Percentiles rank a stretch among this genome's conserved stretches.
Evolutionary conservation across 768 basidiomycete genomes (phyloP).

Genomic region (Suillus americanus): DNA sequence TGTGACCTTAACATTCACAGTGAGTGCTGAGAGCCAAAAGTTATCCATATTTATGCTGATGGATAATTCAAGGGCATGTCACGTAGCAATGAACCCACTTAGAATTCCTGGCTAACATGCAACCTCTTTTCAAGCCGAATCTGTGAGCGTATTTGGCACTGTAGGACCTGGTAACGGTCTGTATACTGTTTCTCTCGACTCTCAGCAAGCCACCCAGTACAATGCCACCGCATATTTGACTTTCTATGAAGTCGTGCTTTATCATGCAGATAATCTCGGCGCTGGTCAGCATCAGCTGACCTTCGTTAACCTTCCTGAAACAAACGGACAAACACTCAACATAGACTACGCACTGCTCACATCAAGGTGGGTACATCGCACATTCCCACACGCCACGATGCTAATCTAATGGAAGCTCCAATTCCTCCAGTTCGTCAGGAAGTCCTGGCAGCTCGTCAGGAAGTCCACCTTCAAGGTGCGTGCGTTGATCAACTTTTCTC

Average conservation of each 20-base stretch:
- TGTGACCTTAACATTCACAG: constrained; percentile 40
- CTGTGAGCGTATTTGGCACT: constrained; percentile 46
- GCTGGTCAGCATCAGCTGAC: constrained; percentile 36
- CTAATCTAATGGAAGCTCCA: neutral
- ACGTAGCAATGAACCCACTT: neutral
- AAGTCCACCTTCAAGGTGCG: constrained; percentile 3
- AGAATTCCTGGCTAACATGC: neutral
- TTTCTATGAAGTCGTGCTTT: constrained; percentile 33
- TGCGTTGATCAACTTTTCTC: too few species aligned
- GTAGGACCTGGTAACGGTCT: constrained; percentile 34
- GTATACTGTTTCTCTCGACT: constrained; percentile 38
- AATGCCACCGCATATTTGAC: constrained; percentile 13
- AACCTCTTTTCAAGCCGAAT: constrained; percentile 34
- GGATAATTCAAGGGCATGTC: constrained; percentile 25
- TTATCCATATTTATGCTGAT: neutral
- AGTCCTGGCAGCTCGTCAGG: constrained; percentile 5
- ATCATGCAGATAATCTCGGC: constrained; percentile 38
- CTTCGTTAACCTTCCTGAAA: constrained; percentile 31
- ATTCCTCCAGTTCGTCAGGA: neutral
- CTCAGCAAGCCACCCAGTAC: constrained; percentile 12
- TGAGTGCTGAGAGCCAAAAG: constrained; percentile 19
- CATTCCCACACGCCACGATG: neutral
- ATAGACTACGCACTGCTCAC: constrained; percentile 35
- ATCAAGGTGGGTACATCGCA: constrained; percentile 16
- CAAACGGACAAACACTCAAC: constrained; percentile 20